Evolutionary conservation across 2,329 filamentous ascomycete species (phyloP).

Genomic region (Eutypella sp.): DNA sequence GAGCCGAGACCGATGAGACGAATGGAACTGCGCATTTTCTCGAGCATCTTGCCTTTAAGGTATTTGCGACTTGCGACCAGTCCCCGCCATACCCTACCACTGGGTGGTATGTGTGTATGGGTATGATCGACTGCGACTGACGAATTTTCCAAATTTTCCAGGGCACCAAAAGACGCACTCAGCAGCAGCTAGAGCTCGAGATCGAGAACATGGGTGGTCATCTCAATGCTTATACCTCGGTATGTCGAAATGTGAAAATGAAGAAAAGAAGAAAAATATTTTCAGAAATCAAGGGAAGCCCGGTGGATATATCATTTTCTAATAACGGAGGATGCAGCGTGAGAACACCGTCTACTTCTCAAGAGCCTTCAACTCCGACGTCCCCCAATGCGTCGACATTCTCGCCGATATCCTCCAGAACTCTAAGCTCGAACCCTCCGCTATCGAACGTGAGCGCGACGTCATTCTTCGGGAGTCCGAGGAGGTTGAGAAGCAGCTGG

Average conservation of each 20-base stretch:
- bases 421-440: constrained; percentile 90
- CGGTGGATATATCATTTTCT: no score
- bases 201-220: constrained; percentile 99
- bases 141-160: constrained; percentile 36
- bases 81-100: constrained; percentile 1
- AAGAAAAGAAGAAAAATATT: background rate
- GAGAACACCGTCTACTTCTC: constrained; percentile 99
- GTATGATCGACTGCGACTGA: no score
- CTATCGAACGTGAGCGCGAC: constrained; percentile 96
- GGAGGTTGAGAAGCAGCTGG: constrained; percentile 99
- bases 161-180: constrained; percentile 91
- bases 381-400: constrained; percentile 94
- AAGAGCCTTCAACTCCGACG: constrained; percentile 97
- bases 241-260: constrained; percentile 43
- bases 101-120: no score
- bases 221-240: constrained; percentile 98
- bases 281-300: no score
- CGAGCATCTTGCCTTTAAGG: constrained; percentile 99
- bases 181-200: constrained; percentile 97
- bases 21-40: constrained; percentile 99
- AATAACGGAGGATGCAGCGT: no score
- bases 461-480: constrained; percentile 98
- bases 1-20: constrained; percentile 96
- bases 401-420: constrained; percentile 99
- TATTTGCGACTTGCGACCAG: constrained; percentile 35